Evolutionary conservation across 495 filamentous ascomycete species (phyloP).

Genomic region (Aspergillus sparsus): DNA sequence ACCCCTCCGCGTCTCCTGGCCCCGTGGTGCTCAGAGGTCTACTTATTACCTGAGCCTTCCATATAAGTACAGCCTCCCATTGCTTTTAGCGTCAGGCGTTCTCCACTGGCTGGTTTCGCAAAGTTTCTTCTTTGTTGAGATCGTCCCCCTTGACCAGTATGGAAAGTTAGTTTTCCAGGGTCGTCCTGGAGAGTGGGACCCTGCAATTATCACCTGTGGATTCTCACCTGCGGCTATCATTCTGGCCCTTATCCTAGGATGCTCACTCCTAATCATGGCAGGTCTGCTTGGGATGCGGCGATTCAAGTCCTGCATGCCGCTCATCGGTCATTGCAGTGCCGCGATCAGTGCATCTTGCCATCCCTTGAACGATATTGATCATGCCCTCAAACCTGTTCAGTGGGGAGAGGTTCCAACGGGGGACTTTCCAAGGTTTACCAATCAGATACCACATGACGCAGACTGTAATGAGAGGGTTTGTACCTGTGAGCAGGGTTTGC

Average conservation of each 20-base stretch:
- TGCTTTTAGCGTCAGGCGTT: constrained; percentile 25
- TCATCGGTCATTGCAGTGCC: constrained; percentile 34
- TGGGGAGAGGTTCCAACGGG: constrained; percentile 23
- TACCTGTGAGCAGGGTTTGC: too few species aligned
- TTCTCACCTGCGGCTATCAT: constrained; percentile 16
- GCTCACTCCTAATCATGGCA: neutral
- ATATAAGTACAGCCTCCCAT: constrained; percentile 41
- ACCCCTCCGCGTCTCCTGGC: constrained; percentile 39
- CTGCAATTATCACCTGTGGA: constrained; percentile 17
- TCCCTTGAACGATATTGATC: constrained; percentile 22
- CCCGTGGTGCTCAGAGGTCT: constrained; percentile 38
- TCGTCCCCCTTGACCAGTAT: constrained; percentile 10
- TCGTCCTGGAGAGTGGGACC: too few species aligned
- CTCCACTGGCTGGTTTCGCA: constrained; percentile 48
- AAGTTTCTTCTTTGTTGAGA: constrained; percentile 32
- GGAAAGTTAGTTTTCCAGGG: neutral
- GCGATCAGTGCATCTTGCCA: constrained; percentile 50
- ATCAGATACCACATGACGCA: too few species aligned
- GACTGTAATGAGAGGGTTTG: too few species aligned
- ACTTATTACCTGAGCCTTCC: constrained; percentile 47
- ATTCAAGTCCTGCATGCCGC: constrained; percentile 31
- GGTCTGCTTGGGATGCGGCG: neutral
- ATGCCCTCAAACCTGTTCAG: constrained; percentile 21
- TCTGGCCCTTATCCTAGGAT: constrained; percentile 2
- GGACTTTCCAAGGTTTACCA: neutral